These are phyloP conservation scores for Pisolithus tinctorius DNA, from an alignment of 768 basidiomycete species.

Conservation along the genomic window DNA sequence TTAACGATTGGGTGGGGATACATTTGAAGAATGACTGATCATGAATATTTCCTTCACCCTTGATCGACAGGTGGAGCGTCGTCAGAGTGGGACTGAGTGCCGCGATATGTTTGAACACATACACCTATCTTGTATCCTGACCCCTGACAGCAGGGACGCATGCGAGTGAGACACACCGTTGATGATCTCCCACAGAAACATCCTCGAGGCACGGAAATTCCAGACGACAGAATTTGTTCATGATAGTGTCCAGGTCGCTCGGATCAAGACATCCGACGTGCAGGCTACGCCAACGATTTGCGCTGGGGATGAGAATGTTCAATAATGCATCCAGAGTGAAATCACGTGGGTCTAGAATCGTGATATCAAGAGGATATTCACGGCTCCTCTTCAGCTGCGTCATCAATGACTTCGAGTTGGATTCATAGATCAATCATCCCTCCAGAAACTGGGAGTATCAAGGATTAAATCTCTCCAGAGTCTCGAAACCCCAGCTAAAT, in stretches of 20 bases:
- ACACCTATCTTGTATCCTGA: too few species aligned
- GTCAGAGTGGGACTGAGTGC: too few species aligned
- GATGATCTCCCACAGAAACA: not conserved
- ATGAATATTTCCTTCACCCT: not conserved
- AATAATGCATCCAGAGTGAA: not conserved
- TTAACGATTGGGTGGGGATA: too few species aligned
- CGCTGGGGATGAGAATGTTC: not conserved
- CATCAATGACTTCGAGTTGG: not conserved
- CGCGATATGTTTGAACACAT: too few species aligned
- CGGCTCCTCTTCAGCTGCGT: not conserved
- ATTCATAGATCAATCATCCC: not conserved
- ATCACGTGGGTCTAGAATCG: not conserved
- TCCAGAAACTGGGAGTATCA: not conserved
- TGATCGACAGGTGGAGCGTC: too few species aligned
- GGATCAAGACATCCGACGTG: slow-evolving; percentile 27
- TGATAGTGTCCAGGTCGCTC: too few species aligned
- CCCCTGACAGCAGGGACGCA: too few species aligned
- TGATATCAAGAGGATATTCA: not conserved
- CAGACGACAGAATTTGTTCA: too few species aligned
- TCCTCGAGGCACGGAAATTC: too few species aligned
- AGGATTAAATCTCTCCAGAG: not conserved
- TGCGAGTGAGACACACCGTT: too few species aligned
- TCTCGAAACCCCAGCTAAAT: not conserved
- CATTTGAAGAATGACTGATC: too few species aligned
- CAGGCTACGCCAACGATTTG: slow-evolving; percentile 29